Conservation (phyloP, 257 asterid species). For the Solanum megistacrolobum region DNA sequence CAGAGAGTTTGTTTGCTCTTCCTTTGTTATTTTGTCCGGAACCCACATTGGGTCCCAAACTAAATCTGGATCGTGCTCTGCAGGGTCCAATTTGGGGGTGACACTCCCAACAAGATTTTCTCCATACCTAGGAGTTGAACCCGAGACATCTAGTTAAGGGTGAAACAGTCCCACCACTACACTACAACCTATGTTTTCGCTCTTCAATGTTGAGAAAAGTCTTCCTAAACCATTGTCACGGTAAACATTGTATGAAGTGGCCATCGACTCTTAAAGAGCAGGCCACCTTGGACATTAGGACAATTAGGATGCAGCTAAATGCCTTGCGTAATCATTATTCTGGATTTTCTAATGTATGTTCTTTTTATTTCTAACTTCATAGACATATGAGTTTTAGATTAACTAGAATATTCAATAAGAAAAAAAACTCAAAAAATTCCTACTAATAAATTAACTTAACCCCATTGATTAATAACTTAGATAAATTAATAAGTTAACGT, state of each 20-base stretch:
- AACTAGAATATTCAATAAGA: background rate
- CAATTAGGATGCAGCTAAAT: background rate
- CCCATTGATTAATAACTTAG: background rate
- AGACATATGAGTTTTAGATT: background rate
- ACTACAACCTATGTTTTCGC: background rate
- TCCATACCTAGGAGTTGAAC: too few relatives aligned
- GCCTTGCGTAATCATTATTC: background rate
- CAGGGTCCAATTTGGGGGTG: too few relatives aligned
- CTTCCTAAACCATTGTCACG: background rate
- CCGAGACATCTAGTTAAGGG: too few relatives aligned
- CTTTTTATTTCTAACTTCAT: background rate
- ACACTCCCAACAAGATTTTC: too few relatives aligned
- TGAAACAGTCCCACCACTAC: too few relatives aligned
- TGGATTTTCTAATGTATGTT: background rate
- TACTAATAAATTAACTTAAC: too few relatives aligned
- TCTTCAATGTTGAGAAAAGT: background rate
- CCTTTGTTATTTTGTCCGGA: too few relatives aligned
- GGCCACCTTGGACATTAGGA: background rate
- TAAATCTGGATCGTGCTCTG: too few relatives aligned
- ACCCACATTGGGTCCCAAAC: too few relatives aligned
- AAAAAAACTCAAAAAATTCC: background rate
- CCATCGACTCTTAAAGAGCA: background rate
- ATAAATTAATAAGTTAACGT: background rate
- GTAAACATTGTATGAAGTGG: background rate
- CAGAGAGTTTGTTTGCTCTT: too few relatives aligned